Evolutionary conservation across 1,284 basidiomycete species (phyloP), one percentile per base, ranked within the genome.

Genomic region (Boletellus dicymbophilus): DNA sequence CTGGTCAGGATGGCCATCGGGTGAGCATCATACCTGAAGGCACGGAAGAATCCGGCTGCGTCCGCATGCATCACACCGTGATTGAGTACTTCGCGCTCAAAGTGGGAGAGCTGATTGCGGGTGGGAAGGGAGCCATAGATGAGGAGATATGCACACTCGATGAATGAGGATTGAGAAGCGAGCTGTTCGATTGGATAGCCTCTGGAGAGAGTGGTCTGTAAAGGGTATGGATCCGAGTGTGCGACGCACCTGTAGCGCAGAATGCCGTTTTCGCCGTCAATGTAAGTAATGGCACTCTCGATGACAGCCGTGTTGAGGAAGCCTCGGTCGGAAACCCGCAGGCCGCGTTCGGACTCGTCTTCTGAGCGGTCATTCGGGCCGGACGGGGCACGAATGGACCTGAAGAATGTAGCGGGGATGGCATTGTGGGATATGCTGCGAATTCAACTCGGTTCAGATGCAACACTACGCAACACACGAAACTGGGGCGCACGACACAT

Each of bases 161-260:
- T 77, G 72, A 93, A 93, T 2, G 79, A 81, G 1, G 87, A 90
- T 49, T 84, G 79, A 38, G 82, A 70, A 1, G 92, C 91, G 23
- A 95, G 82, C 64, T 94, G 87, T 65, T 95, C 93, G 57, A 95
- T 95, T 10, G 93, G 92, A 66, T 93, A 94, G n/a, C 93, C 93
- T 72, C 91, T 89, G 60, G 1, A n/a, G 15, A 44, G 15, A 34
- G 20, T 26, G 0, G n/a, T 40, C 16, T n/a, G 34, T 31, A 16
- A 40, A 36, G 12, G 15, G 23, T n/a, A 28, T 21, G n/a, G 34
- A 20, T 20, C 16, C 22, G 30, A 28, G 20, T 13, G 8, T 22
- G 12, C 20, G 25, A 53, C 57, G 51, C 49, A 85, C 85, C 87
- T 80, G 70, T 91, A 90, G 30, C 88, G 79, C 49, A 91, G 68